Evolutionary conservation across 345 rosid species (phyloP).

Genomic region (Isatis tinctoria): DNA sequence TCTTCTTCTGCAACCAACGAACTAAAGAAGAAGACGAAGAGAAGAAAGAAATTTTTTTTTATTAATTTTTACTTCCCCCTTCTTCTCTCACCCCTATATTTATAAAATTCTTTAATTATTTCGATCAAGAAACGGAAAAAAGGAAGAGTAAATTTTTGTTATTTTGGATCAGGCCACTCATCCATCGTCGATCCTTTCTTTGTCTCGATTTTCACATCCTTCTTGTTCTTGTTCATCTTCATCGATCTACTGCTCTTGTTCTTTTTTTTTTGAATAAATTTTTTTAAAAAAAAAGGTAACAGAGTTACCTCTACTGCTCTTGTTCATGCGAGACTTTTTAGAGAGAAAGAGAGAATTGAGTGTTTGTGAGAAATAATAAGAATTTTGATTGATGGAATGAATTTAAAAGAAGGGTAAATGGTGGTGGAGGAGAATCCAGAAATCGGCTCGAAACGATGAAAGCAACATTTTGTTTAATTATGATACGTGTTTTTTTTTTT

Average conservation of each 20-base stretch:
- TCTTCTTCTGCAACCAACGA: too few species aligned
- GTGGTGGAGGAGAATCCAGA: slow-evolving; percentile 32
- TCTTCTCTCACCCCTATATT: too few species aligned
- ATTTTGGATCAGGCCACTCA: slow-evolving; percentile 97
- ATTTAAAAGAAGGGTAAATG: slow-evolving; percentile 24
- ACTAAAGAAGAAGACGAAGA: too few species aligned
- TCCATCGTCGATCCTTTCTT: slow-evolving; percentile 17
- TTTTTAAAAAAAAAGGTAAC: too few species aligned
- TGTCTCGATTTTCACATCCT: slow-evolving; percentile 18
- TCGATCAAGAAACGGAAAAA: too few species aligned
- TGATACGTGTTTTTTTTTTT: slow-evolving; percentile 37
- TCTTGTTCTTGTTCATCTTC: slow-evolving; percentile 29
- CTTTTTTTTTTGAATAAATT: slow-evolving; percentile 4
- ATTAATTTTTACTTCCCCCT: too few species aligned
- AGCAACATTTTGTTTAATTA: slow-evolving; percentile 16
- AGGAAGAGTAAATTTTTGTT: too few species aligned
- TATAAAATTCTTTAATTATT: too few species aligned
- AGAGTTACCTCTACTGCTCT: background rate
- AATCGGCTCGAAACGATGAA: too few species aligned
- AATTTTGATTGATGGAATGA: background rate
- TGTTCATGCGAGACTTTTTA: slow-evolving; percentile 1
- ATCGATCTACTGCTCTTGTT: too few species aligned
- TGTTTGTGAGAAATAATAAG: background rate
- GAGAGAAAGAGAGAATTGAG: background rate
- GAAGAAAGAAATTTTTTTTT: too few species aligned